A percentile compares a stretch with the other conserved stretches of the same genome.
Conservation (phyloP, 148 eudicot genomes). For the Camellia granthamiana region DNA sequence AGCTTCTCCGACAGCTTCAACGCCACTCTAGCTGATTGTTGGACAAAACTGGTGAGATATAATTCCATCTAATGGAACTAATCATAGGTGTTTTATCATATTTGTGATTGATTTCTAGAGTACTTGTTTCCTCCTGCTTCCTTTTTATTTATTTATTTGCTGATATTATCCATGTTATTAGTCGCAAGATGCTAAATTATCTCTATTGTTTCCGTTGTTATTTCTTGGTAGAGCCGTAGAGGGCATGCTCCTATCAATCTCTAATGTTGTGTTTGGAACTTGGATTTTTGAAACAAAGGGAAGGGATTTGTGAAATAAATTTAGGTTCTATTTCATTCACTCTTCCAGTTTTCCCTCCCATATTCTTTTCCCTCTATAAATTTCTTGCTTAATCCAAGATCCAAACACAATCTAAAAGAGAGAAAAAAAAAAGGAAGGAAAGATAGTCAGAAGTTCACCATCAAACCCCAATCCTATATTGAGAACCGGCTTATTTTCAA, state of each 20-base stretch:
- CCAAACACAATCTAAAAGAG: no score
- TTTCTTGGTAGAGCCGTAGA: background rate
- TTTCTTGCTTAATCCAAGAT: no score
- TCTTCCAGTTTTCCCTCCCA: no score
- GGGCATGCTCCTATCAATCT: background rate
- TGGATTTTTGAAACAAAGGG: no score
- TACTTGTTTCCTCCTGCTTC: background rate
- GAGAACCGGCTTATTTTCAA: no score
- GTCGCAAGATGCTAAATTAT: background rate
- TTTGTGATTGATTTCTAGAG: background rate
- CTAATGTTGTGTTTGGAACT: no score
- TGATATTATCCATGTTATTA: background rate
- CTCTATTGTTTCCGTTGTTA: background rate
- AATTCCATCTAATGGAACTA: background rate
- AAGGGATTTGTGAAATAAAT: no score
- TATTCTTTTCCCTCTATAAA: no score
- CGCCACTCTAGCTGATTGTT: constrained; percentile 53
- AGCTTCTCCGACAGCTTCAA: constrained; percentile 60
- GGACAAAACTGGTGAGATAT: constrained; percentile 57
- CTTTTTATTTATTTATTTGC: background rate
- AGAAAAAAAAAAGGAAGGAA: background rate
- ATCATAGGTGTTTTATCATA: background rate
- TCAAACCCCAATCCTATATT: no score
- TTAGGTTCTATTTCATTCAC: no score
- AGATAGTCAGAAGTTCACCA: background rate